Conservation (phyloP, 108 stramenopile genomes). For the Skeletonema tropicum region DNA sequence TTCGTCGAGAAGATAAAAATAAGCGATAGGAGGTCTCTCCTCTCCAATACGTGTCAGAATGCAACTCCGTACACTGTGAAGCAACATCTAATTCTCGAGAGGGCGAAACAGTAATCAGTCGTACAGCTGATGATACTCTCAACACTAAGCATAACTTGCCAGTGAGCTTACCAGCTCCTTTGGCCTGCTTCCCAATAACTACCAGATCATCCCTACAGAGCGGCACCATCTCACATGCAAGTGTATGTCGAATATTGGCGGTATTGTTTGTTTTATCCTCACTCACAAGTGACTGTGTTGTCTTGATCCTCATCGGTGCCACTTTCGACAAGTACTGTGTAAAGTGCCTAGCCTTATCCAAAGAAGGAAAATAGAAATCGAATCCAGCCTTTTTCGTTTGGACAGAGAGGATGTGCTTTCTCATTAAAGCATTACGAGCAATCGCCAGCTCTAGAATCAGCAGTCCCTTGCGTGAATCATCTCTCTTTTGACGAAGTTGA, state of each 20-base stretch:
- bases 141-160: constrained; percentile 77
- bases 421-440: constrained; percentile 64
- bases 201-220: constrained; percentile 97
- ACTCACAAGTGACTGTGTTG: constrained; percentile 90
- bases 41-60: constrained; percentile 75
- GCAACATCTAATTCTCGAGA: constrained; percentile 47
- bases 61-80: constrained; percentile 46
- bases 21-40: constrained; percentile 71
- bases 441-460: constrained; percentile 82
- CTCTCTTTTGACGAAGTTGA: constrained; percentile 84
- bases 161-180: constrained; percentile 71
- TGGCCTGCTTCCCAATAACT: constrained; percentile 70
- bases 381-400: constrained; percentile 90
- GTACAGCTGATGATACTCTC: constrained; percentile 68
- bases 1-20: constrained; percentile 65
- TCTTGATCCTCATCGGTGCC: constrained; percentile 87
- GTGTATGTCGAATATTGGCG: constrained; percentile 92
- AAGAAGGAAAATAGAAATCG: constrained; percentile 94
- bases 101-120: constrained; percentile 78
- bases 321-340: constrained; percentile 79
- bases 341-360: constrained; percentile 88
- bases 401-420: constrained; percentile 84
- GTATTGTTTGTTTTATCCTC: constrained; percentile 93
- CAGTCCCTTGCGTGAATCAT: constrained; percentile 62
- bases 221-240: constrained; percentile 95